Evolutionary conservation across 495 filamentous ascomycete genomes (phyloP).

Genomic region (Schizothecium vesticola): DNA sequence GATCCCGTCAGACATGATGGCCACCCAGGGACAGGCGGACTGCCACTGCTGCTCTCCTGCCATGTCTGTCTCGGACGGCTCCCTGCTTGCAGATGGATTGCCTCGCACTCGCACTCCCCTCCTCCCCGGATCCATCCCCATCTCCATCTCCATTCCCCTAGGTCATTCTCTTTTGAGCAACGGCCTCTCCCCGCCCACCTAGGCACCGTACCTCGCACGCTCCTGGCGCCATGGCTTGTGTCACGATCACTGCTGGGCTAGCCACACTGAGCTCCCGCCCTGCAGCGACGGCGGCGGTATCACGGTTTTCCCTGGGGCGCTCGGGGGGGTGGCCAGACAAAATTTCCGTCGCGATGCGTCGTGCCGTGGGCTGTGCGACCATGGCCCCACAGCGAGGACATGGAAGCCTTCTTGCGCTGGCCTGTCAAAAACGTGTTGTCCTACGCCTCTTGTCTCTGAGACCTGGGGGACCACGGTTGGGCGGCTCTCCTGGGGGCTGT

Average conservation of each 20-base stretch:
- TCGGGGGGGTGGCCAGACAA: neutral
- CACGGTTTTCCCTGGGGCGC: neutral
- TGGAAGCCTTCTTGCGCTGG: neutral
- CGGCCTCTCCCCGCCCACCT: neutral
- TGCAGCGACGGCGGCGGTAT: neutral
- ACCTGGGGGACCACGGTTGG: neutral
- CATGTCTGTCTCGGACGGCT: neutral
- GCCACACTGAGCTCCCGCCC: neutral
- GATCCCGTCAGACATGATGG: too few relatives aligned
- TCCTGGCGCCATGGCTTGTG: neutral
- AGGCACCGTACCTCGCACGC: neutral
- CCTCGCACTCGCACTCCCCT: neutral
- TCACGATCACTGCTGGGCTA: neutral
- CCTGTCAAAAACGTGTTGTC: constrained; percentile 25
- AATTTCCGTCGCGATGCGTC: neutral
- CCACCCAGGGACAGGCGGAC: too few relatives aligned
- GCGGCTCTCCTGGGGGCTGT: neutral
- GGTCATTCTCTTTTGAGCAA: neutral
- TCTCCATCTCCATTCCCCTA: neutral
- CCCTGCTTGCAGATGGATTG: neutral
- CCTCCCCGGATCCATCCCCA: neutral
- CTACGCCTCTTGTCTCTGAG: constrained; percentile 13
- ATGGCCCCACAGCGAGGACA: neutral
- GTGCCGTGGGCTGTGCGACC: neutral
- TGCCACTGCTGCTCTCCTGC: neutral